Evolutionary conservation across 805 yeast species (phyloP).

Genomic region (Metschnikowia sp.): DNA sequence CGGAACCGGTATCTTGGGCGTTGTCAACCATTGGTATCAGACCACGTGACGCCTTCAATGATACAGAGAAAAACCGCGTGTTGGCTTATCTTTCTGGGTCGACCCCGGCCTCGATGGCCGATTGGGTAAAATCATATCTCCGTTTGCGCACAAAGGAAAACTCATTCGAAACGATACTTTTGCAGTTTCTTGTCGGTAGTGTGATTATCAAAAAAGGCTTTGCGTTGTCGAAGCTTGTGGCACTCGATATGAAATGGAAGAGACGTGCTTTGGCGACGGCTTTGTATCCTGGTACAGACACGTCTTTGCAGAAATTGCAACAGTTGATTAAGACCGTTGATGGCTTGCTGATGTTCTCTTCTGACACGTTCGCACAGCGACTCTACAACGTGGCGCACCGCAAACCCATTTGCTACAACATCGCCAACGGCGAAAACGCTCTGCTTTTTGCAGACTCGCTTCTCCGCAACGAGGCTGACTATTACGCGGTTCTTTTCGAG

Average conservation of each 20-base stretch:
- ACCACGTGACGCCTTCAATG: slow-evolving; percentile 1
- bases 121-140: slow-evolving; percentile 25
- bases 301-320: slow-evolving; percentile 21
- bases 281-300: slow-evolving; percentile 27
- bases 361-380: slow-evolving; percentile 24
- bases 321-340: slow-evolving; percentile 29
- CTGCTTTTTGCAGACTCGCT: slow-evolving; percentile 30
- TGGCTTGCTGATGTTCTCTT: slow-evolving; percentile 29
- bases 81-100: slow-evolving; percentile 18
- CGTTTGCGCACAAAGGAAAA: slow-evolving; percentile 27
- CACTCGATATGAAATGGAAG: slow-evolving; percentile 23
- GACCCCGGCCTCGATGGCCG: slow-evolving; percentile 9
- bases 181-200: slow-evolving; percentile 28
- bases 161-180: slow-evolving; percentile 33
- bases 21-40: slow-evolving; percentile 1
- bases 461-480: slow-evolving; percentile 19
- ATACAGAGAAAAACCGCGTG: slow-evolving; percentile 15
- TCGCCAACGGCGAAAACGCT: slow-evolving; percentile 27
- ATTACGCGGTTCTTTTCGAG: slow-evolving; percentile 26
- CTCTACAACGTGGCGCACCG: slow-evolving; percentile 24
- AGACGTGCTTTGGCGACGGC: slow-evolving; percentile 27
- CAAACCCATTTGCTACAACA: slow-evolving; percentile 23
- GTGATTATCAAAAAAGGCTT: slow-evolving; percentile 24
- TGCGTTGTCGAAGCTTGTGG: slow-evolving; percentile 18
- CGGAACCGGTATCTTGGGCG: background rate